These are phyloP conservation scores for Lipomyces anomalus DNA, from an alignment of 805 yeast species.

Conservation along the genomic window DNA sequence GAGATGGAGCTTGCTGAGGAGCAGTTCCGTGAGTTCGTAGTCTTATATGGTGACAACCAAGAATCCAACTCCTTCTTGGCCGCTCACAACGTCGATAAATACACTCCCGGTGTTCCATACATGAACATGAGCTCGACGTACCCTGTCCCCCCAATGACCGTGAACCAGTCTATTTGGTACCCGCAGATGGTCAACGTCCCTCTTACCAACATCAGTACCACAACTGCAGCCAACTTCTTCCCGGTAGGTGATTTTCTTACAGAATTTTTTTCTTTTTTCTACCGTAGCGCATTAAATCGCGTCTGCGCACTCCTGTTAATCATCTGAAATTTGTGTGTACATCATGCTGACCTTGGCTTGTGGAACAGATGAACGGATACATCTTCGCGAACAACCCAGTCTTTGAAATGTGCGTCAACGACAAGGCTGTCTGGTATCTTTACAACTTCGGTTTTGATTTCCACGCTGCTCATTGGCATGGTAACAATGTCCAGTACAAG, in stretches of 20 bases:
- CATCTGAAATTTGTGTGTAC: no score
- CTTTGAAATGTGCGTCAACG: constrained; percentile 1
- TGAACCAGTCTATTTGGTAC: background rate
- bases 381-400: background rate
- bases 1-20: background rate
- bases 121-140: background rate
- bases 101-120: background rate
- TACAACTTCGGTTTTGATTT: background rate
- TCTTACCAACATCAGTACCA: background rate
- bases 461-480: constrained; percentile 3
- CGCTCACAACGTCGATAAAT: background rate
- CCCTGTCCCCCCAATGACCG: background rate
- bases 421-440: background rate
- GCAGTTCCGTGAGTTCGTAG: background rate
- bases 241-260: background rate
- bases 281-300: no score
- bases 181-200: background rate
- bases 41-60: background rate
- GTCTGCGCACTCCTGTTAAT: no score
- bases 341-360: no score
- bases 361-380: constrained; percentile 3
- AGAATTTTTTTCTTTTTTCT: no score
- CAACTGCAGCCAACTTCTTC: background rate
- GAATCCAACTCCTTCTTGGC: constrained; percentile 1
- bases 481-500: background rate